Conservation (phyloP, 1,139 yeast species). For the Trichomonascaceae sp. region DNA sequence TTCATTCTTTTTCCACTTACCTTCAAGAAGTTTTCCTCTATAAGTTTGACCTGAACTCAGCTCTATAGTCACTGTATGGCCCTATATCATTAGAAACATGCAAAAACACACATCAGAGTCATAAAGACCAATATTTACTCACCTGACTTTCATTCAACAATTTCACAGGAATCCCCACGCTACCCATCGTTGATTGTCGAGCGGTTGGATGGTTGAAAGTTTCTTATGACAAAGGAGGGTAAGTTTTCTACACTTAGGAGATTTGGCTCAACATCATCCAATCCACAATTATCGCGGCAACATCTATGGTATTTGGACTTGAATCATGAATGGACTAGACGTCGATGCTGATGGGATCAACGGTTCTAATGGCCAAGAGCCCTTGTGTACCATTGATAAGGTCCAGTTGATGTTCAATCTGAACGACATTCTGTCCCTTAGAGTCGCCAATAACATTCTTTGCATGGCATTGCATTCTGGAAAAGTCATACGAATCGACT, state of each 20-base stretch:
- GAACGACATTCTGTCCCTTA: constrained; percentile 38
- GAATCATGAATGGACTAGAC: constrained; percentile 10
- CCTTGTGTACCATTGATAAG: constrained; percentile 39
- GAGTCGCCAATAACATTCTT: constrained; percentile 45
- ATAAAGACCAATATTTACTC: constrained; percentile 18
- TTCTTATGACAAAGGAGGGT: background rate
- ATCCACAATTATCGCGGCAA: background rate
- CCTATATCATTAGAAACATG: constrained; percentile 34
- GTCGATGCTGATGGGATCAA: constrained; percentile 10
- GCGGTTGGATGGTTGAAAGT: background rate
- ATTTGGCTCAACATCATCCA: background rate
- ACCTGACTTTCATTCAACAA: constrained; percentile 78
- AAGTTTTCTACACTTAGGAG: background rate
- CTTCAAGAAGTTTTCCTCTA: constrained; percentile 76
- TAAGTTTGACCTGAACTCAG: constrained; percentile 81
- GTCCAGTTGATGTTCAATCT: constrained; percentile 53
- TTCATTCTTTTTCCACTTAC: constrained; percentile 29
- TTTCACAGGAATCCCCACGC: constrained; percentile 75
- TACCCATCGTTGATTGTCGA: constrained; percentile 10
- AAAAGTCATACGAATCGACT: constrained; percentile 45
- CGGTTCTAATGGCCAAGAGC: constrained; percentile 10
- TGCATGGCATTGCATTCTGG: constrained; percentile 43
- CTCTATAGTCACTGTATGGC: constrained; percentile 81
- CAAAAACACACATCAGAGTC: background rate
- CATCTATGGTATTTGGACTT: constrained; percentile 1